phyloP scores from a whole-genome alignment of 345 rosid species.

The Hypericum androsaemum region DNA sequence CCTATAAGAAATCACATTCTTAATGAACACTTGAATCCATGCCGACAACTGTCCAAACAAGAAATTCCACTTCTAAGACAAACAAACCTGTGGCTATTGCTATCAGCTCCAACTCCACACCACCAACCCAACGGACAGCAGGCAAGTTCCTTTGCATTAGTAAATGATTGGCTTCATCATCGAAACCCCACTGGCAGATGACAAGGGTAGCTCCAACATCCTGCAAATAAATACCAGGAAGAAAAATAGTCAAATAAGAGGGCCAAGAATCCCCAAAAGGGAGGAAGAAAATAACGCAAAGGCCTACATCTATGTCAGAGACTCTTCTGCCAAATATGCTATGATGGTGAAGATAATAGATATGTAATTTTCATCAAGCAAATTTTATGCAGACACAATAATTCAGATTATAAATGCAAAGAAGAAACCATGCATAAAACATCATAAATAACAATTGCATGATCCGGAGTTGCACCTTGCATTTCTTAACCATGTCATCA shows the following conservation, averaged over 20 bases:
- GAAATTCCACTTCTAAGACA: background rate
- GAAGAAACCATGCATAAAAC: background rate
- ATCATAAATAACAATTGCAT: background rate
- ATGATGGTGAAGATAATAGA: too few relatives aligned
- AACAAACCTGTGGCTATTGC: constrained; percentile 90
- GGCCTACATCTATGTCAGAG: too few relatives aligned
- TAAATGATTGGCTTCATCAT: constrained; percentile 96
- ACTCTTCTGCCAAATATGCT: too few relatives aligned
- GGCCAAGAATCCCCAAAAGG: background rate
- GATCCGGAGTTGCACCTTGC: constrained; percentile 43
- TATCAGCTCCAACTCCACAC: constrained; percentile 94
- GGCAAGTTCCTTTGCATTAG: constrained; percentile 92
- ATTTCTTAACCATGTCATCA: constrained; percentile 91
- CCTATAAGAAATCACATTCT: constrained; percentile 34
- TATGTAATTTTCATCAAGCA: too few relatives aligned
- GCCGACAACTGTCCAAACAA: background rate
- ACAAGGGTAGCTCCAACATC: constrained; percentile 96
- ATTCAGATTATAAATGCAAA: background rate
- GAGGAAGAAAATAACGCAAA: background rate
- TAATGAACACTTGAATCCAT: background rate
- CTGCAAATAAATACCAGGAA: constrained; percentile 27
- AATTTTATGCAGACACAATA: background rate
- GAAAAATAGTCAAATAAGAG: background rate
- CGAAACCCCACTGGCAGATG: constrained; percentile 99
- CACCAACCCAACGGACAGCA: constrained; percentile 99